Evolutionary conservation across 805 yeast species (phyloP).

Genomic region (Huiozyma sinensis): DNA sequence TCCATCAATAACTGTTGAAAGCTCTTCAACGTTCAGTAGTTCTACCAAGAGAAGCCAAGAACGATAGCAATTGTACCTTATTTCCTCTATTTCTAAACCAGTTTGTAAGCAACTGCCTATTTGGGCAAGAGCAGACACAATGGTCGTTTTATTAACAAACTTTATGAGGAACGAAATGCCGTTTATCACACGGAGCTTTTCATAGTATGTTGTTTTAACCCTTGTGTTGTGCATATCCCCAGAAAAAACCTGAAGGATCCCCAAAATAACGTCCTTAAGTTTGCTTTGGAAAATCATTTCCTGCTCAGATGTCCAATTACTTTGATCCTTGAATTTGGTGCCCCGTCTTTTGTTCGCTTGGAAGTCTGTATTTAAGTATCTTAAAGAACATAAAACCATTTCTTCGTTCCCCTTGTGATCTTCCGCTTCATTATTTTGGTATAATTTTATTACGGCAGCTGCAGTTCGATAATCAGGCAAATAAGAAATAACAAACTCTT

Average conservation of each 20-base stretch:
- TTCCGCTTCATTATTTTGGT: slow-evolving; percentile 11
- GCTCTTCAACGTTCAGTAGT: slow-evolving; percentile 43
- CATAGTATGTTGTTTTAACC: slow-evolving; percentile 62
- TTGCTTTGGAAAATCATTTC: slow-evolving; percentile 30
- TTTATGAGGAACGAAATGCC: slow-evolving; percentile 64
- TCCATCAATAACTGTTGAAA: slow-evolving; percentile 61
- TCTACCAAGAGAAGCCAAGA: slow-evolving; percentile 59
- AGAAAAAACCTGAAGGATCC: slow-evolving; percentile 68
- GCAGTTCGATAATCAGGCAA: slow-evolving; percentile 26
- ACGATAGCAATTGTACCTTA: slow-evolving; percentile 50
- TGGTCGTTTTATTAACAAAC: slow-evolving; percentile 37
- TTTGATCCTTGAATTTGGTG: slow-evolving; percentile 17
- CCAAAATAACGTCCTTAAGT: slow-evolving; percentile 53
- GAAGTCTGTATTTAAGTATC: slow-evolving; percentile 21
- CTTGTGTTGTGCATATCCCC: slow-evolving; percentile 65
- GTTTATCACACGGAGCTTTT: slow-evolving; percentile 57
- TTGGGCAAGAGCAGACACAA: slow-evolving; percentile 69
- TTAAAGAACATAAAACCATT: slow-evolving; percentile 18
- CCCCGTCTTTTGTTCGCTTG: slow-evolving; percentile 21
- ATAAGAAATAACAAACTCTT: slow-evolving; percentile 16
- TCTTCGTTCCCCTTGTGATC: slow-evolving; percentile 14
- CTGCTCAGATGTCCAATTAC: slow-evolving; percentile 19
- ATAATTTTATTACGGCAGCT: slow-evolving; percentile 25
- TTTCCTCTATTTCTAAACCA: slow-evolving; percentile 51
- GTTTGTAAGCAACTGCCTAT: slow-evolving; percentile 78